These are phyloP conservation scores for Diaporthe sp. DNA, from an alignment of 2,329 filamentous ascomycete genomes.

Conservation along the genomic window DNA sequence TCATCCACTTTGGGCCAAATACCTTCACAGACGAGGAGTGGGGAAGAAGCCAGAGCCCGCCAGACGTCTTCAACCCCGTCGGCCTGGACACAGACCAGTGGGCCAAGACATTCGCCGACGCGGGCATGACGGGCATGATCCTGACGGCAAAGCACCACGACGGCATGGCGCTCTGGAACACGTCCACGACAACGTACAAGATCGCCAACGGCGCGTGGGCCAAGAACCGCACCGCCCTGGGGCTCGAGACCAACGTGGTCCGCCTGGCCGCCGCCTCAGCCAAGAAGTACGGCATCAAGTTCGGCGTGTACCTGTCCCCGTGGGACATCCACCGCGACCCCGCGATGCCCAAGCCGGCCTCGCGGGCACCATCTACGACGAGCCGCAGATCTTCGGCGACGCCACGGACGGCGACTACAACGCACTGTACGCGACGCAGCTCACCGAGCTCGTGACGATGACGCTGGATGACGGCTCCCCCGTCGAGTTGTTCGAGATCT, in stretches of 20 bases:
- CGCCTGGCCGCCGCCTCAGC: conserved; percentile 50
- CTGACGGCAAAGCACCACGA: conserved; percentile 54
- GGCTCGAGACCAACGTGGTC: conserved; percentile 50
- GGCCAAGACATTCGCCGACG: conserved; percentile 47
- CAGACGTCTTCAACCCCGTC: conserved; percentile 47
- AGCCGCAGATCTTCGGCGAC: conserved; percentile 53
- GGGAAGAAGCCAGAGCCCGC: conserved; percentile 46
- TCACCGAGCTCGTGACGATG: conserved; percentile 48
- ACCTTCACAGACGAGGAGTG: conserved; percentile 50
- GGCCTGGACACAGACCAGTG: conserved; percentile 49
- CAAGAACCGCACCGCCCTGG: conserved; percentile 44
- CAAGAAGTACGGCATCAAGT: conserved; percentile 50
- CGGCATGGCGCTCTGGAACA: conserved; percentile 53
- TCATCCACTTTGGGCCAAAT: conserved; percentile 49
- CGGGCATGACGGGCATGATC: conserved; percentile 52
- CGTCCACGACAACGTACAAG: conserved; percentile 51
- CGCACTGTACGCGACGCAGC: conserved; percentile 47
- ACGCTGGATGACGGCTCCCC: conserved; percentile 40
- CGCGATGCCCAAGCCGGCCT: conserved; percentile 51
- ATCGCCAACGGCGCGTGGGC: conserved; percentile 51
- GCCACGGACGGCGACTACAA: conserved; percentile 50
- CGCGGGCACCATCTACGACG: conserved; percentile 49
- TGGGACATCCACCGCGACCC: conserved; percentile 55
- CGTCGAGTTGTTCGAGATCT: conserved; percentile 48
- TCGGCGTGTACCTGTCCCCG: conserved; percentile 52